Percentiles rank a stretch among this genome's conserved stretches.
Conservation (phyloP, 257 asterid species). For the Plantago major region DNA sequence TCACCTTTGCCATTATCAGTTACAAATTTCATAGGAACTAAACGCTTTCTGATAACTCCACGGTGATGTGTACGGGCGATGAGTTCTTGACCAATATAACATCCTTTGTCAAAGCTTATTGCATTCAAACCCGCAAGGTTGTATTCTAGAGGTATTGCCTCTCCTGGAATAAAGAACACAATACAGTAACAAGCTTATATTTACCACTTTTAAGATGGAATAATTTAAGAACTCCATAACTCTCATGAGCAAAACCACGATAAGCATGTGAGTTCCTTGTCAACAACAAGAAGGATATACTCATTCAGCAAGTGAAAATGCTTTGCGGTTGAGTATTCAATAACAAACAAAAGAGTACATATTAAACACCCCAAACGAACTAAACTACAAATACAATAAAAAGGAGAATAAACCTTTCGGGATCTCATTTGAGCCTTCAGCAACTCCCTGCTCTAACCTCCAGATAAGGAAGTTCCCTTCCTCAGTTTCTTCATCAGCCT, state of each 20-base stretch:
- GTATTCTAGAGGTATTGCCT: slow-evolving; percentile 85
- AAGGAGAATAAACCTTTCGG: slow-evolving; percentile 53
- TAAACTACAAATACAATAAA: neutral
- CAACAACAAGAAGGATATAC: neutral
- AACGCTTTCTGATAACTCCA: slow-evolving; percentile 77
- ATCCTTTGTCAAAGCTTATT: slow-evolving; percentile 90
- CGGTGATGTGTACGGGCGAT: slow-evolving; percentile 88
- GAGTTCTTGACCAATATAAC: slow-evolving; percentile 92
- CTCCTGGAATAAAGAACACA: slow-evolving; percentile 39
- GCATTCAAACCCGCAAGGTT: slow-evolving; percentile 80
- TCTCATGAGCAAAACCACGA: too few relatives aligned
- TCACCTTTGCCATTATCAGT: slow-evolving; percentile 52
- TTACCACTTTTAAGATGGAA: neutral
- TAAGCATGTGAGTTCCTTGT: neutral
- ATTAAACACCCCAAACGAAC: slow-evolving; percentile 3
- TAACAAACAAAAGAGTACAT: neutral
- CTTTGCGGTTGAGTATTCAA: neutral
- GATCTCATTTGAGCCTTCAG: slow-evolving; percentile 88
- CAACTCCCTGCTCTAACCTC: slow-evolving; percentile 92
- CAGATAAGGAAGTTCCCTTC: slow-evolving; percentile 74
- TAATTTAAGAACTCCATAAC: neutral
- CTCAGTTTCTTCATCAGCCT: slow-evolving; percentile 65
- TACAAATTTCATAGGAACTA: slow-evolving; percentile 65
- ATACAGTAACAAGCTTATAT: neutral
- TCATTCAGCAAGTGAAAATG: slow-evolving; percentile 2